Evolutionary conservation across 441 rosid genomes (phyloP), one percentile per base, ranked within the genome.

Genomic region (Eruca vesicaria): DNA sequence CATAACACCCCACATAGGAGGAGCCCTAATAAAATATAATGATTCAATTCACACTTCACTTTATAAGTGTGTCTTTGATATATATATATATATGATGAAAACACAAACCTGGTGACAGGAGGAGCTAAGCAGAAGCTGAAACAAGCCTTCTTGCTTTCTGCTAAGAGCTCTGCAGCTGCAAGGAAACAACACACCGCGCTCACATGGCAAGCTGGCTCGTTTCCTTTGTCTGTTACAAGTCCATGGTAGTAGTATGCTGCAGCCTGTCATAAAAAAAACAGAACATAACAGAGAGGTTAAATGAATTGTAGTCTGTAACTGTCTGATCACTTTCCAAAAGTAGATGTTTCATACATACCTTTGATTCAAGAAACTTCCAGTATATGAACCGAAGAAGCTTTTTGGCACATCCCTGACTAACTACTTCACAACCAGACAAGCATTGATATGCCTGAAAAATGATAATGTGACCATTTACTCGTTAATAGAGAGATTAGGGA

Each of bases 241-340:
- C 98, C 98, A 64, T 92, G 97, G 86, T 86, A 95, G 82, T 90
- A 92, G 83, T 91, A 95, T 58, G 99, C 92, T 2, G 95, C 93
- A 2, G 97, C 97, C 99, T 95, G 76, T 69, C 28, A 48, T n/a
- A 19, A 15, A 48, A 45, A 2, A 35, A 29, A 66, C 36, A 33
- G 23, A 33, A 61, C 63, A 68, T 68, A 19, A 48, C 21, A 16
- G 21, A 48, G 11, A 48, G 0, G 55, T 16, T 45, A 45, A 32
- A 19, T 20, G 66, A 57, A 7, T 1, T 28, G 10, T 61, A 18
- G n/a, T n/a, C n/a, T n/a, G n/a, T n/a, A 1, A 50, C 11, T 50
- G 56, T 50, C 3, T 23, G 55, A 52, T 48, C 68, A 36, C n/a
- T 53, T 68, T 9, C 7, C 33, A 61, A 38, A 1, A 9, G 32